These are phyloP conservation scores for Cenchrus americanus DNA, from an alignment of 176 grass and related monocot species.

Conservation along the genomic window DNA sequence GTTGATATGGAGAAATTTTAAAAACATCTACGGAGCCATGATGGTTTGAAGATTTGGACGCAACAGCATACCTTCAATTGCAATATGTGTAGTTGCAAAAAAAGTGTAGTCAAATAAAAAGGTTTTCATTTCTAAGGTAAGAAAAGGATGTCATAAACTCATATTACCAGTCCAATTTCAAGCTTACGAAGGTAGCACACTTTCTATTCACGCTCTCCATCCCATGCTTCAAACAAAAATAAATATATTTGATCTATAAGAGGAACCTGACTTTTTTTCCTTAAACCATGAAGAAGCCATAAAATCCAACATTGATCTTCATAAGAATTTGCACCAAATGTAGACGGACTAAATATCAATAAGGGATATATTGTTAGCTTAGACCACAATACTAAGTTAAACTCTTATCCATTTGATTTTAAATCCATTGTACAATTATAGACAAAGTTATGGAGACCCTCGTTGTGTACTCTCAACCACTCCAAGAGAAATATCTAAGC, in stretches of 20 bases:
- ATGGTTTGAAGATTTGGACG: neutral
- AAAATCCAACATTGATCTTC: neutral
- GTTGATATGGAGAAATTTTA: neutral
- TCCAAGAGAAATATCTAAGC: slow-evolving; percentile 20
- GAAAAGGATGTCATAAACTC: neutral
- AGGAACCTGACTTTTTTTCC: neutral
- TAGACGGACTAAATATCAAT: slow-evolving; percentile 1
- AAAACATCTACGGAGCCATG: neutral
- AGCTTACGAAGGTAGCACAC: neutral
- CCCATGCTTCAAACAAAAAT: neutral
- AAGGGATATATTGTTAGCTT: neutral
- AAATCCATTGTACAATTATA: neutral
- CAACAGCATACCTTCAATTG: neutral
- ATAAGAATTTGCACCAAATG: neutral
- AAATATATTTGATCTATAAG: neutral
- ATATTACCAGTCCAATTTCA: neutral
- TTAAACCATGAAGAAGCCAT: neutral
- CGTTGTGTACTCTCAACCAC: slow-evolving; percentile 29
- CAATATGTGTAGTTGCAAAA: no score
- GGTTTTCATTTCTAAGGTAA: neutral
- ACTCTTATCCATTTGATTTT: slow-evolving; percentile 13
- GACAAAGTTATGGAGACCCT: neutral
- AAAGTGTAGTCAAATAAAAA: neutral
- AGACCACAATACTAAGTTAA: neutral
- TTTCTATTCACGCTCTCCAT: neutral